Conservation (phyloP, 2,329 filamentous ascomycete genomes). For the Fusarium pseudoanthophilum region DNA sequence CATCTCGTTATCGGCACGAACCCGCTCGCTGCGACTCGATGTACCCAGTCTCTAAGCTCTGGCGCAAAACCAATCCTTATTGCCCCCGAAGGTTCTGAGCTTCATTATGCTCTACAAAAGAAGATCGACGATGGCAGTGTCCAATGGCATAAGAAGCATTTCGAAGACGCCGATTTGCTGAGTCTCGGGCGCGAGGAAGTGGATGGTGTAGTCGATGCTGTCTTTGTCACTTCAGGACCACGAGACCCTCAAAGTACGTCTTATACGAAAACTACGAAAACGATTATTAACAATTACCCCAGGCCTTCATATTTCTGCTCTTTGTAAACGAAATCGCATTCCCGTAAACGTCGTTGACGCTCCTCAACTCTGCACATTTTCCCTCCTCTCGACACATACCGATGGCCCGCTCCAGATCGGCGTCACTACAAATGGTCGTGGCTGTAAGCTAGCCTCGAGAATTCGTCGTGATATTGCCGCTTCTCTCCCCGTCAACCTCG, state of each 20-base stretch:
- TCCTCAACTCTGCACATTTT: conserved; percentile 87
- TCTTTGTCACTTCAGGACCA: conserved; percentile 80
- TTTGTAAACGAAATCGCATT: conserved; percentile 84
- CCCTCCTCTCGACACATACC: conserved; percentile 85
- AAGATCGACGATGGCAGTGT: conserved; percentile 74
- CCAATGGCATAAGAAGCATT: conserved; percentile 72
- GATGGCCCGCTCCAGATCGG: conserved; percentile 95
- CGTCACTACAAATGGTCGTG: conserved; percentile 93
- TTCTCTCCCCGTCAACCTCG: conserved; percentile 79
- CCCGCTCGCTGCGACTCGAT: conserved; percentile 86
- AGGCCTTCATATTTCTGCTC: conserved; percentile 75
- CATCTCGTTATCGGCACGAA: conserved; percentile 91
- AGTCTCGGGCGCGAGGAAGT: conserved; percentile 84
- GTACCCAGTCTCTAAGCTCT: conserved; percentile 80
- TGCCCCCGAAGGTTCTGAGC: conserved; percentile 70
- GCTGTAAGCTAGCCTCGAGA: conserved; percentile 91
- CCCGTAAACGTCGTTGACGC: conserved; percentile 94
- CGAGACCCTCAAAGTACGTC: conserved; percentile 54
- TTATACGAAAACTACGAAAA: not conserved
- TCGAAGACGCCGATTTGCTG: conserved; percentile 77
- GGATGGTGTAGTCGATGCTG: conserved; percentile 82
- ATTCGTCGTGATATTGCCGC: conserved; percentile 90
- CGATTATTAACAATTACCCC: not conserved
- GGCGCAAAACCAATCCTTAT: conserved; percentile 85
- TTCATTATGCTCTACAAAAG: conserved; percentile 68